Percentiles rank a stretch among this genome's conserved stretches.
Evolutionary conservation across 306 rosid genomes (phyloP).

Genomic region (Malus domestica): DNA sequence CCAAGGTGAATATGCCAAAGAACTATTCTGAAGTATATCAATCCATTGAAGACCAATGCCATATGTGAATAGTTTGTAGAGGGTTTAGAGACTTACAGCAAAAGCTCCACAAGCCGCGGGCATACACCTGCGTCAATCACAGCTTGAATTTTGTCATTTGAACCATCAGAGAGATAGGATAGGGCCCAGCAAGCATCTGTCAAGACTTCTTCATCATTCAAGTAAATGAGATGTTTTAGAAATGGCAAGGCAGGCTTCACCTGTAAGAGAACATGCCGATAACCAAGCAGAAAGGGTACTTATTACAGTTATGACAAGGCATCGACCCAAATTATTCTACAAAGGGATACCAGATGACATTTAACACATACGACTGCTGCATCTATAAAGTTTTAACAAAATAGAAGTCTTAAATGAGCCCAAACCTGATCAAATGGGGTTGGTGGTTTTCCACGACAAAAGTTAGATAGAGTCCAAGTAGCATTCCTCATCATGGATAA

Average conservation of each 20-base stretch:
- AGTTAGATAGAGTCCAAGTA: slow-evolving; percentile 59
- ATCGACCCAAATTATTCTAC: not conserved
- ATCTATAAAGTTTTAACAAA: not conserved
- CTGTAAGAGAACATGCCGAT: slow-evolving; percentile 28
- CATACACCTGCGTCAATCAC: slow-evolving; percentile 61
- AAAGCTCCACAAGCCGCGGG: slow-evolving; percentile 49
- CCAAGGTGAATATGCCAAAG: not conserved
- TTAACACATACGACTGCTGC: not conserved
- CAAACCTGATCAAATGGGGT: slow-evolving; percentile 52
- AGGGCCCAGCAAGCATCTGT: slow-evolving; percentile 67
- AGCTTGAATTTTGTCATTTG: slow-evolving; percentile 49
- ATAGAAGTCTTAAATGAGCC: not conserved
- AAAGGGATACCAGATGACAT: not conserved
- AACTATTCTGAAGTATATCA: not conserved
- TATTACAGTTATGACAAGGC: not conserved
- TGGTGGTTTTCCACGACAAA: slow-evolving; percentile 61
- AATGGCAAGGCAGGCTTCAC: slow-evolving; percentile 56
- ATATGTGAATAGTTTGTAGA: not conserved
- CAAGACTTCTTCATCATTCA: slow-evolving; percentile 53
- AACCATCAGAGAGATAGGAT: slow-evolving; percentile 56
- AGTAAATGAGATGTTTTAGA: slow-evolving; percentile 41
- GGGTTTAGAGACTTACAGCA: slow-evolving; percentile 34
- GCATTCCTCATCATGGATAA: slow-evolving; percentile 55
- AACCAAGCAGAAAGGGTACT: not conserved
- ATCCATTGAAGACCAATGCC: not conserved